Evolutionary conservation across 169 alveolate species (phyloP), one percentile per base, ranked within the genome.

Genomic region (Cryptosporidium viatorum): DNA sequence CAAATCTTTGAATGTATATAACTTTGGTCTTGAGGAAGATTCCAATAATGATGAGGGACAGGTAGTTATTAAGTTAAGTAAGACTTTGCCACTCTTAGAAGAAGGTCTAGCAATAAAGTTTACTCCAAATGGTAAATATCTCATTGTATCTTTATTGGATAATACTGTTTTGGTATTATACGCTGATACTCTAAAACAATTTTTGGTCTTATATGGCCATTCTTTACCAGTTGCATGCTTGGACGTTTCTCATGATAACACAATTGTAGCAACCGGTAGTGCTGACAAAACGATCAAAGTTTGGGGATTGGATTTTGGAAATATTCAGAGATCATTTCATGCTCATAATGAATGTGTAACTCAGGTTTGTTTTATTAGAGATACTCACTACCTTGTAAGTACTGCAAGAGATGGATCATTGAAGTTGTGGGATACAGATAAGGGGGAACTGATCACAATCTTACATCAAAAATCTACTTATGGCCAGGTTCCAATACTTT

Each of bases 291-390:
- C 93, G 1, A 67, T 95, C 29, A 94, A 95, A 92, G 86, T 95
- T 6, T 96, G 98, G 98, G 96, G 95, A 43, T 80, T 94, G 35
- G 97, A 96, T 84, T 94, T 93, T 86, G 98, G 98, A 23, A 94
- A 91, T 70, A 59, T 41, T 70, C 86, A 74, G 41, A 51, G 89
- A n/a, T 86, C 92, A 12, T 70, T 86, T 55, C 87, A 68, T 71
- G 92, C 89, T 60, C 92, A 86, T 21, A 52, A 31, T 39, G 92
- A 84, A 50, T 74, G 86, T 55, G 75, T 86, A 14, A 73, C 89
- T 51, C 75, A 65, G 29, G 92, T 86, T 8, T 65, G 70, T 29
- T 86, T 74, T 58, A 51, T 73, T 50, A 69, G 85, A 51, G 86
- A 85, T 59, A 70, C 92, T 7, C 92, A 85, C 70, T 71, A 92